Evolutionary conservation across 371 early-diverging fungal species (phyloP).

Genomic region (Saksenaea oblongispora): DNA sequence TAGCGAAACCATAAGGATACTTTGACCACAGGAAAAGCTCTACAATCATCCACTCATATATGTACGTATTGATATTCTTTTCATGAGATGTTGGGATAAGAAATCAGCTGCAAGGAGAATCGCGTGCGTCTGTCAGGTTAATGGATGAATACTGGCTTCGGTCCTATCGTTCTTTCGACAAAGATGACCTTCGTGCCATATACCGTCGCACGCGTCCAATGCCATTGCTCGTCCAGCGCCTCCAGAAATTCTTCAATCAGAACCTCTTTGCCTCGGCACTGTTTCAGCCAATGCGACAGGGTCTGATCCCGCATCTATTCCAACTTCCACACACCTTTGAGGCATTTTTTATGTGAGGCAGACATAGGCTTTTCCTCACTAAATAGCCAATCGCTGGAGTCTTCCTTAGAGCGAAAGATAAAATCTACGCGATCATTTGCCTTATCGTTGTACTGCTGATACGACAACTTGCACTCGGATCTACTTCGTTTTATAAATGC

Average conservation of each 20-base stretch:
- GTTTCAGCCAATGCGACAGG: not conserved
- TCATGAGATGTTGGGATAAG: too few relatives aligned
- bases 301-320: not conserved
- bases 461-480: not conserved
- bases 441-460: not conserved
- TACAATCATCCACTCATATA: too few relatives aligned
- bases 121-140: not conserved
- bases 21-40: too few relatives aligned
- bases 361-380: not conserved
- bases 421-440: not conserved
- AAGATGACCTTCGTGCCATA: conserved; percentile 1
- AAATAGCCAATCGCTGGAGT: not conserved
- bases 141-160: not conserved
- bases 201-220: not conserved
- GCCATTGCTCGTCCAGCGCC: not conserved
- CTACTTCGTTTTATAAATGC: not conserved
- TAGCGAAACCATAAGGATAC: too few relatives aligned
- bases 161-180: not conserved
- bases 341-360: not conserved
- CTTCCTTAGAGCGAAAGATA: not conserved
- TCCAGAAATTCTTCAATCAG: not conserved
- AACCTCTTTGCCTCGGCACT: not conserved
- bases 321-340: not conserved
- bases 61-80: too few relatives aligned
- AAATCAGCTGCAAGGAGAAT: too few relatives aligned